Conservation (phyloP, 1,284 basidiomycete genomes). For the Porogramme epimiltina region DNA sequence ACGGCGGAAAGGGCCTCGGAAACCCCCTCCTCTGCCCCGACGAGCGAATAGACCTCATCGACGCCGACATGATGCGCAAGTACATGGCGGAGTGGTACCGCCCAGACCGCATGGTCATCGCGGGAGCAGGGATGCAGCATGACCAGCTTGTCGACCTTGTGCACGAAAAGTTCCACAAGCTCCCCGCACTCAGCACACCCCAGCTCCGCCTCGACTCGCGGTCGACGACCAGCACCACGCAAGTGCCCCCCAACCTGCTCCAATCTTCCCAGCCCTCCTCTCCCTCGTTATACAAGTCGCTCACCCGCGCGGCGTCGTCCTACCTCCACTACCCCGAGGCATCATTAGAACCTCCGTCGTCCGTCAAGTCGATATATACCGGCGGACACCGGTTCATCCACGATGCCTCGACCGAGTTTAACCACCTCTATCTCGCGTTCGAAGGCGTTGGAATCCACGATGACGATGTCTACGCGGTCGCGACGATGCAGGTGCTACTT, state of each 20-base stretch:
- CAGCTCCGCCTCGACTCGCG: constrained; percentile 30
- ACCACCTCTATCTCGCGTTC: constrained; percentile 92
- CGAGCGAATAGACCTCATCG: constrained; percentile 76
- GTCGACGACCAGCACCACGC: constrained; percentile 22
- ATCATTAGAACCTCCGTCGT: constrained; percentile 26
- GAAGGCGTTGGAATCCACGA: constrained; percentile 94
- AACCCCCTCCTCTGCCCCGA: constrained; percentile 90
- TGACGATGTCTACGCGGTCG: constrained; percentile 92
- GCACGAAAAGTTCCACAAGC: constrained; percentile 81
- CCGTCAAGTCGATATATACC: constrained; percentile 69
- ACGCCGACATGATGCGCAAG: constrained; percentile 62
- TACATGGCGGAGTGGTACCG: constrained; percentile 87
- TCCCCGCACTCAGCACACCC: constrained; percentile 44
- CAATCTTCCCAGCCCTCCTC: constrained; percentile 57
- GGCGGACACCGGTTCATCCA: constrained; percentile 83
- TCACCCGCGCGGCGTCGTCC: constrained; percentile 73
- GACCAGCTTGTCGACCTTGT: constrained; percentile 85
- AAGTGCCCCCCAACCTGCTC: constrained; percentile 33
- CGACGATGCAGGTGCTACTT: constrained; percentile 93
- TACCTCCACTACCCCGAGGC: constrained; percentile 53
- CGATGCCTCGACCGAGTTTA: constrained; percentile 76
- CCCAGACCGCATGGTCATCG: constrained; percentile 93
- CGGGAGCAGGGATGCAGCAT: constrained; percentile 92
- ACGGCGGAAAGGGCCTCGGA: constrained; percentile 78
- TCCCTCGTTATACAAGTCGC: constrained; percentile 62